phyloP scores from a whole-genome alignment of 139 green algal species.

The Ettlia oleoabundans region DNA sequence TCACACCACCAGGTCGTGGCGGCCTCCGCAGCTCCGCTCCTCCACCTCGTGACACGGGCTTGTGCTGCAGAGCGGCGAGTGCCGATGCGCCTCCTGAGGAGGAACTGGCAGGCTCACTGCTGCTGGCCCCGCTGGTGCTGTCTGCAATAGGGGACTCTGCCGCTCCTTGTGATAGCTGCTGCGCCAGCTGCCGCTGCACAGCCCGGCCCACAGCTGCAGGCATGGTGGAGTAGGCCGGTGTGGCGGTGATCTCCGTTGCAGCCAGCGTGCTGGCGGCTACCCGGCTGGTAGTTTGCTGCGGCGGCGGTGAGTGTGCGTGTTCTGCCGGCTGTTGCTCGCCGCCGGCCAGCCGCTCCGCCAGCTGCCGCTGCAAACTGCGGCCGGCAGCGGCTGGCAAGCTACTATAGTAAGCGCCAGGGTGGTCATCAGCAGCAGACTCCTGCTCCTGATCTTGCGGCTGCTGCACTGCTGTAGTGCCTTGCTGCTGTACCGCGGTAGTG shows the following conservation, averaged over 20 bases:
- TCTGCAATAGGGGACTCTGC: too few species aligned
- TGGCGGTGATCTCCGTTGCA: too few species aligned
- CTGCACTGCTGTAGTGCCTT: too few species aligned
- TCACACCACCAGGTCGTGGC: too few species aligned
- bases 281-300: not conserved
- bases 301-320: not conserved
- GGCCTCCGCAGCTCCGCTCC: too few species aligned
- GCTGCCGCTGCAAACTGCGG: constrained; percentile 5
- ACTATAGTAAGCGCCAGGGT: constrained; percentile 12
- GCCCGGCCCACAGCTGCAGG: constrained; percentile 17
- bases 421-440: too few species aligned
- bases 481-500: too few species aligned
- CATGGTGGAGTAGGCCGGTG: constrained; percentile 20
- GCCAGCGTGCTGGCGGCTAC: not conserved
- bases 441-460: not conserved
- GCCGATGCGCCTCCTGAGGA: too few species aligned
- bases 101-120: too few species aligned
- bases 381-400: constrained; percentile 32
- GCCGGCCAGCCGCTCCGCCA: constrained; percentile 1
- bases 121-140: not conserved
- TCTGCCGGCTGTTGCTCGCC: not conserved
- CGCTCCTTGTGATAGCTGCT: not conserved
- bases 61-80: too few species aligned
- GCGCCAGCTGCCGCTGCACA: constrained; percentile 11
- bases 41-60: too few species aligned